Percentiles rank a stretch among this genome's conserved stretches.
phyloP scores from a whole-genome alignment of 441 rosid species.

The Flueggea neowawraea region DNA sequence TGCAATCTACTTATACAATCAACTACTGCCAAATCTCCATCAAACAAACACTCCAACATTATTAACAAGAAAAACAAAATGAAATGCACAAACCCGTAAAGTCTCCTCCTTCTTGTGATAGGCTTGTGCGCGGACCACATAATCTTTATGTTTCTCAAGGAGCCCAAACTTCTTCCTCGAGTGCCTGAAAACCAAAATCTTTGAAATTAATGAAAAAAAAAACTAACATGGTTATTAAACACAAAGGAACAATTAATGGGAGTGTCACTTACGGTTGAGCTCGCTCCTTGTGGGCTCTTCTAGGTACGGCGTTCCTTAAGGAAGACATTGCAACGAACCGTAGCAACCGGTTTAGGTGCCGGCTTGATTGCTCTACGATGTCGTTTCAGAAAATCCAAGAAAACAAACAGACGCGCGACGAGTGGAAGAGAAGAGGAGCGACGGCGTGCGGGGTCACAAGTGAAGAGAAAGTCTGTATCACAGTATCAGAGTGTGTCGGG shows the following conservation, averaged over 20 bases:
- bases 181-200: constrained; percentile 28
- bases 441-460: too few species aligned
- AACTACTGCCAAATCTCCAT: too few species aligned
- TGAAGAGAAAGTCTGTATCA: too few species aligned
- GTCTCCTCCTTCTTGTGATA: constrained; percentile 71
- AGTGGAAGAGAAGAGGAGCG: too few species aligned
- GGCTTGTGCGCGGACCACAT: constrained; percentile 74
- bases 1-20: too few species aligned
- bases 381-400: too few species aligned
- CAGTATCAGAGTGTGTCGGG: too few species aligned
- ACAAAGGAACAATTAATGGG: neutral
- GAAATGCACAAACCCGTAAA: constrained; percentile 29
- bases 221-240: neutral
- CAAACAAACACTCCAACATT: neutral
- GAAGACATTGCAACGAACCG: constrained; percentile 52
- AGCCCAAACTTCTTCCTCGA: constrained; percentile 75
- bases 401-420: too few species aligned
- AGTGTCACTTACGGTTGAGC: constrained; percentile 66
- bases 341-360: too few species aligned
- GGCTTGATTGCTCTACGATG: too few species aligned
- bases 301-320: constrained; percentile 57
- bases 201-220: neutral
- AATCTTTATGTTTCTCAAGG: constrained; percentile 94
- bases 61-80: neutral
- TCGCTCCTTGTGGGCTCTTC: constrained; percentile 82